phyloP scores from a whole-genome alignment of 2,329 filamentous ascomycete species.

The Aspergillus proliferans region DNA sequence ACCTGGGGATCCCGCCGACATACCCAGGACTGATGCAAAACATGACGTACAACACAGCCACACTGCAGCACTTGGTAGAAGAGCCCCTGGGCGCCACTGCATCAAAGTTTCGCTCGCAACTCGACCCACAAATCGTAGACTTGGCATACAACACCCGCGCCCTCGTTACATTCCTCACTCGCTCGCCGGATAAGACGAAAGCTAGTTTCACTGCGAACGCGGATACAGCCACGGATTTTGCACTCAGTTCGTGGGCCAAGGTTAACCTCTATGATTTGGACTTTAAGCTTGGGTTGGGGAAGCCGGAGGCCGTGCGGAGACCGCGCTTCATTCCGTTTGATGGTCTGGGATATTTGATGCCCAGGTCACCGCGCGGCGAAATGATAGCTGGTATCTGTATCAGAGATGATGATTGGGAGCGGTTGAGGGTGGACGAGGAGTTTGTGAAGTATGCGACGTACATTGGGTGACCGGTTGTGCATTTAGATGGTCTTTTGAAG shows the following conservation, averaged over 20 bases:
- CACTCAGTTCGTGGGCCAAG: constrained; percentile 51
- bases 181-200: constrained; percentile 26
- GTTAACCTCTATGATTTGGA: constrained; percentile 41
- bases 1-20: constrained; percentile 33
- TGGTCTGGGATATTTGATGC: constrained; percentile 47
- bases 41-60: constrained; percentile 38
- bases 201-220: constrained; percentile 21
- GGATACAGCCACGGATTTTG: constrained; percentile 39
- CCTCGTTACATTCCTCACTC: constrained; percentile 35
- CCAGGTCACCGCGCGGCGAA: constrained; percentile 38
- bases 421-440: constrained; percentile 37
- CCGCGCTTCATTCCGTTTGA: constrained; percentile 44
- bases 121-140: constrained; percentile 25
- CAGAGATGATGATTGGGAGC: constrained; percentile 43
- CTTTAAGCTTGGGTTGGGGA: constrained; percentile 42
- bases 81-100: constrained; percentile 31
- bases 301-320: constrained; percentile 43
- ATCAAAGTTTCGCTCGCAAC: constrained; percentile 32
- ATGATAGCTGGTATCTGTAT: constrained; percentile 43
- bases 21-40: constrained; percentile 47
- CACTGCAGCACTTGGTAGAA: constrained; percentile 22
- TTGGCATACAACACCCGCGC: constrained; percentile 32
- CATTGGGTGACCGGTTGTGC: constrained; percentile 21
- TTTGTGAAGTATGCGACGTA: constrained; percentile 35
- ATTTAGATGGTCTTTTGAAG: too few relatives aligned